Conservation (phyloP, 23 red algal species). For the Agarophyton chilense region DNA sequence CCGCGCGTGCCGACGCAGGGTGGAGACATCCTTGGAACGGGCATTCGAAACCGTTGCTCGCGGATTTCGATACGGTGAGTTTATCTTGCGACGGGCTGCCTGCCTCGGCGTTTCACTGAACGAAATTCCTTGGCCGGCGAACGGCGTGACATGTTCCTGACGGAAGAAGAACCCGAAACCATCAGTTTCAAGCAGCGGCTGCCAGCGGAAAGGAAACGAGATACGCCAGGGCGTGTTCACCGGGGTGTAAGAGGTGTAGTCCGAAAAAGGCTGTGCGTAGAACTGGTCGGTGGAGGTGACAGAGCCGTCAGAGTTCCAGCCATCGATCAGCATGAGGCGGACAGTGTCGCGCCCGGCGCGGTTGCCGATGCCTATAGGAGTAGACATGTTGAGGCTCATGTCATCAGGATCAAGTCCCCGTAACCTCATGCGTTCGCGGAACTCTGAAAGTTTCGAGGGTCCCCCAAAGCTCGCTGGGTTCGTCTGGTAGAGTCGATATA, state of each 20-base stretch:
- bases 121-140: constrained; percentile 11
- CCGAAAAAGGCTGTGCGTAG: constrained; percentile 1
- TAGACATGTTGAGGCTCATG: neutral
- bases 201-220: constrained; percentile 35
- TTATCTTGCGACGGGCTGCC: neutral
- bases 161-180: constrained; percentile 17
- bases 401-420: constrained; percentile 34
- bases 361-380: constrained; percentile 1
- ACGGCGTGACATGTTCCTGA: constrained; percentile 34
- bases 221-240: constrained; percentile 7
- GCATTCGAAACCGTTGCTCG: neutral
- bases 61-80: neutral
- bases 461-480: constrained; percentile 16
- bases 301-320: constrained; percentile 4
- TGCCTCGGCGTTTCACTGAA: constrained; percentile 8
- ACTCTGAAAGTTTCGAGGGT: neutral
- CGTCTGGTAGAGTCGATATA: constrained; percentile 11
- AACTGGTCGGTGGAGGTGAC: neutral
- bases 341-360: constrained; percentile 2
- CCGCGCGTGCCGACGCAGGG: neutral
- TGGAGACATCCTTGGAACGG: neutral
- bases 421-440: neutral
- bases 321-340: constrained; percentile 1
- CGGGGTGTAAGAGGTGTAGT: constrained; percentile 16
- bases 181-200: constrained; percentile 29